Base-by-base conservation (phyloP, 164 flowering plant species). In the Kingdonia uniflora region DNA sequence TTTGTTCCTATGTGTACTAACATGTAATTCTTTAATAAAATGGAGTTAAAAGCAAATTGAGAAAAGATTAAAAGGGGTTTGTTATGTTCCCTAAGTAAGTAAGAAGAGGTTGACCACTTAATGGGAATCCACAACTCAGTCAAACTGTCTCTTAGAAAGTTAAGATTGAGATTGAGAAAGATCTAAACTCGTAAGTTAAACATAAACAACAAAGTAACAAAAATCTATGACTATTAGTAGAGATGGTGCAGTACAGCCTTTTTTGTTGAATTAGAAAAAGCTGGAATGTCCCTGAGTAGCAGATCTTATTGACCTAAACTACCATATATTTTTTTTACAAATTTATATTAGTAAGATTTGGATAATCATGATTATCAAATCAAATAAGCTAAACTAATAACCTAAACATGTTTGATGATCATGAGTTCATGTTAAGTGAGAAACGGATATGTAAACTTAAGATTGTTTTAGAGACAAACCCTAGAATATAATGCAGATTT, bases 91-190 rank as follows among this genome's bases (percentile, higher is more conserved):
- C 62, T 20, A 39, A 15, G 38, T 40, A n/a, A n/a, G n/a, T 33
- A 33, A 38, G 26, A 47, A 60, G 44, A 47, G 19, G 50, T 60
- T 46, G 64, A 60, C 64, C 53, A 60, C 19, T 47, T 53, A 53
- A 53, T 60, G 29, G 64, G 58, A 60, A 60, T 22, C 35, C 48
- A 23, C 51, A 29, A 52, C 56, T 57, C 46, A 42, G 54, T 50
- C 54, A 51, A 59, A 51, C 20, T 25, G 21, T 57, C n/a, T 11
- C 15, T 22, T 29, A 3, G 26, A 12, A 20, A 10, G 19, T n/a
- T n/a, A 44, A 16, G 11, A 5, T 6, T 47, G 26, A 47, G 15
- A 19, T 47, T 15, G 48, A 47, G 14, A 47, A 19, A 20, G 21
- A 19, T 20, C 20, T 21, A 19, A 20, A 20, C 14, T 20, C 13